Conservation (phyloP, 1,284 basidiomycete genomes). For the Ustilago loliicola region DNA sequence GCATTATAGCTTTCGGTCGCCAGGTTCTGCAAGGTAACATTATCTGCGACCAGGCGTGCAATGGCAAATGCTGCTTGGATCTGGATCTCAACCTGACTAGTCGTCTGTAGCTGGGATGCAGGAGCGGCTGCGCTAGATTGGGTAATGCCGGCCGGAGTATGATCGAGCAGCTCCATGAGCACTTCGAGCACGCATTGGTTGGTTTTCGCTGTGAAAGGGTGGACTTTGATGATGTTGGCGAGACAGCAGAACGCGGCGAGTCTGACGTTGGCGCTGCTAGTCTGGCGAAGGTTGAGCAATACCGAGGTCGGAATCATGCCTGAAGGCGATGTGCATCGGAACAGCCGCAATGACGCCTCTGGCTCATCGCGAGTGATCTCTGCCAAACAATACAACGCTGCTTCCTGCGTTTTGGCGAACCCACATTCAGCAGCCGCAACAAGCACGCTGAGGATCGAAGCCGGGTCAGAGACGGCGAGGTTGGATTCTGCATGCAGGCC, state of each 20-base stretch:
- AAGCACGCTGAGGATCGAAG: constrained; percentile 39
- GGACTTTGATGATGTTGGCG: constrained; percentile 62
- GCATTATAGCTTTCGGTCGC: constrained; percentile 54
- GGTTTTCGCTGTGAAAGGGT: constrained; percentile 57
- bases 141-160: constrained; percentile 18
- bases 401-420: constrained; percentile 60
- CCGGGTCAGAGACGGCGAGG: constrained; percentile 16
- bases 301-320: constrained; percentile 60
- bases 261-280: constrained; percentile 51
- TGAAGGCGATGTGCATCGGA: constrained; percentile 41
- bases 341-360: constrained; percentile 36
- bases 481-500: constrained; percentile 12
- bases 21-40: constrained; percentile 52
- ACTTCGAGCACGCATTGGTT: constrained; percentile 61
- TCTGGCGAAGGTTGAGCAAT: constrained; percentile 51
- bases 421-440: constrained; percentile 58
- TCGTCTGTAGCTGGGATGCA: constrained; percentile 23
- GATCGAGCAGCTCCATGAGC: constrained; percentile 61
- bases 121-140: constrained; percentile 4
- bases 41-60: constrained; percentile 58
- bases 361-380: constrained; percentile 53
- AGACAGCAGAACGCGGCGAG: constrained; percentile 64
- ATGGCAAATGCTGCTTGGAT: constrained; percentile 62
- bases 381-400: constrained; percentile 58
- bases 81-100: constrained; percentile 53